phyloP scores from a whole-genome alignment of 305 asterid genomes.

The Solanum hybrid region DNA sequence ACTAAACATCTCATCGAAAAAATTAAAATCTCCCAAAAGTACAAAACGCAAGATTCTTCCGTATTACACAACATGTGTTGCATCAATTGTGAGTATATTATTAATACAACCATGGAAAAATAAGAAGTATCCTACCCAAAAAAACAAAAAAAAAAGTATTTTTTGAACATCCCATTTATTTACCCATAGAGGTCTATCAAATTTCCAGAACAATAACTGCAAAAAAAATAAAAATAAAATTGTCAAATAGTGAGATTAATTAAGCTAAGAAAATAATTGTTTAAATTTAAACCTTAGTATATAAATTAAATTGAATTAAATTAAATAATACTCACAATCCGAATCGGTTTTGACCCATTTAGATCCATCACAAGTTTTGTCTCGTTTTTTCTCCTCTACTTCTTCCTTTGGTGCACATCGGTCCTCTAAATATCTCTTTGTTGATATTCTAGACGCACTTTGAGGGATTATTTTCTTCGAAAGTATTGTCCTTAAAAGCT shows the following conservation, averaged over 20 bases:
- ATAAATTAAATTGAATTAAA: neutral
- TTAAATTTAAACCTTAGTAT: too few species aligned
- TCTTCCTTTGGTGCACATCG: constrained; percentile 17
- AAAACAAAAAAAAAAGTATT: neutral
- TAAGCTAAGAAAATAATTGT: neutral
- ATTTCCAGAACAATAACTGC: constrained; percentile 88
- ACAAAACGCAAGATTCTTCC: neutral
- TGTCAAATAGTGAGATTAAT: neutral
- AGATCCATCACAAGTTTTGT: constrained; percentile 24
- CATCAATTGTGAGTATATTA: constrained; percentile 5
- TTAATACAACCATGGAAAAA: constrained; percentile 55
- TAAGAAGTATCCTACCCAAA: constrained; percentile 12
- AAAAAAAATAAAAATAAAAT: neutral
- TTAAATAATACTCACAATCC: constrained; percentile 46
- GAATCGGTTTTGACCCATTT: constrained; percentile 88
- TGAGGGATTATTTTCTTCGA: constrained; percentile 51
- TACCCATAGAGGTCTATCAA: constrained; percentile 16
- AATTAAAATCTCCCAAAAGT: neutral
- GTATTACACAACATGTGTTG: constrained; percentile 50
- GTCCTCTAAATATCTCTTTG: constrained; percentile 42
- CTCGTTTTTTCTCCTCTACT: constrained; percentile 27
- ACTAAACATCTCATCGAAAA: neutral
- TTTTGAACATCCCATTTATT: neutral
- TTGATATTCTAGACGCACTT: constrained; percentile 37
- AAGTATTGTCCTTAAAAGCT: constrained; percentile 78